phyloP scores from a whole-genome alignment of 345 rosid species.

The Populus nigra region DNA sequence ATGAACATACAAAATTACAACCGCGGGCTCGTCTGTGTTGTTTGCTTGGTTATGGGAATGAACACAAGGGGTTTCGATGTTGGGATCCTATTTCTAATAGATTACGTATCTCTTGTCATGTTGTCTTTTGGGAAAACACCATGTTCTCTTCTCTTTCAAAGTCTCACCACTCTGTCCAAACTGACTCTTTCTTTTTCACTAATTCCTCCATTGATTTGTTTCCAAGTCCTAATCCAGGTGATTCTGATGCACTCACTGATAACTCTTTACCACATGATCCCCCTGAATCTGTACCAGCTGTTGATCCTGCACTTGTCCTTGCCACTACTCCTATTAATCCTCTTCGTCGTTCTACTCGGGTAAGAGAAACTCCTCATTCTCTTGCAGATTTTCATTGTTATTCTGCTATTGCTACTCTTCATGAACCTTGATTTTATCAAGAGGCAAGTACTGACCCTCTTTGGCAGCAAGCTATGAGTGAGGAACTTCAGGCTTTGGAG shows the following conservation, averaged over 20 bases:
- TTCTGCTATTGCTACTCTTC: no score
- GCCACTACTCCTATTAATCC: no score
- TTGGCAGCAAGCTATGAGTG: no score
- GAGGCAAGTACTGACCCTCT: no score
- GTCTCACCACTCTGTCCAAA: background rate
- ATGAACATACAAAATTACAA: constrained; percentile 1
- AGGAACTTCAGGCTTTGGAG: no score
- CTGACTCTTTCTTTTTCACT: background rate
- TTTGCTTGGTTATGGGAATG: background rate
- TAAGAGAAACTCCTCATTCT: no score
- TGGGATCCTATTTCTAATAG: constrained; percentile 2
- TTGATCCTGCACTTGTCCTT: no score
- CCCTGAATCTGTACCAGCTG: no score
- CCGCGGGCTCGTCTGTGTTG: background rate
- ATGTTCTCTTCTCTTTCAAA: background rate
- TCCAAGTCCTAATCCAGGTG: background rate
- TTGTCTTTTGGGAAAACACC: background rate
- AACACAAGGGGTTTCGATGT: background rate
- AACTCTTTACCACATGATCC: background rate
- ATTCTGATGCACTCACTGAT: background rate
- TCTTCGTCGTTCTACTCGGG: no score
- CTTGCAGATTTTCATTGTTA: no score
- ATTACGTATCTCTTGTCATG: background rate
- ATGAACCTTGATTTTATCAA: no score
- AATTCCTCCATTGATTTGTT: no score